Evolutionary conservation across 2,329 filamentous ascomycete species (phyloP).

Genomic region (Fusarium sp.): DNA sequence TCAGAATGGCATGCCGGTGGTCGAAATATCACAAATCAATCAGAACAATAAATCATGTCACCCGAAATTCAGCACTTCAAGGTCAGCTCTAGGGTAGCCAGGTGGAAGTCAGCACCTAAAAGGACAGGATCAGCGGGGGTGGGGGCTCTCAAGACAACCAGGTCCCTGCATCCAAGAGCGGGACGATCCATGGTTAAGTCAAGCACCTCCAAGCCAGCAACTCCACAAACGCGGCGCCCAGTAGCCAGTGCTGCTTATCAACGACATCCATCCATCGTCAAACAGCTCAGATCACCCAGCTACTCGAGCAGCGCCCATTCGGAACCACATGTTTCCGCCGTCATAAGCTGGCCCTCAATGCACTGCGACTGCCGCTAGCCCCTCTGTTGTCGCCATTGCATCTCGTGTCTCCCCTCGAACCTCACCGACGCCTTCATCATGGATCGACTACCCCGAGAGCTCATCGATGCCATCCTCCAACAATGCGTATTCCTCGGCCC

Average conservation of each 20-base stretch:
- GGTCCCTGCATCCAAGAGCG: slow-evolving; percentile 2
- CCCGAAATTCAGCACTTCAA: background rate
- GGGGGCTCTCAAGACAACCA: background rate
- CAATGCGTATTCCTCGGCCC: slow-evolving; percentile 55
- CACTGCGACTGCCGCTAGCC: slow-evolving; percentile 21
- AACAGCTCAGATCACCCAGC: background rate
- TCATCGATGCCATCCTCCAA: slow-evolving; percentile 60
- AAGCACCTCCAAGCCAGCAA: background rate
- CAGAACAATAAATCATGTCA: background rate
- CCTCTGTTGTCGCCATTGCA: slow-evolving; percentile 1
- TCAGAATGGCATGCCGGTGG: background rate
- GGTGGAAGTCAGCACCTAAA: background rate
- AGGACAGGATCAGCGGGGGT: background rate
- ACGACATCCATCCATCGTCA: background rate
- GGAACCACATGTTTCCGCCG: background rate
- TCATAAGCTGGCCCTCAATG: slow-evolving; percentile 17
- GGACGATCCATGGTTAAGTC: slow-evolving; percentile 2
- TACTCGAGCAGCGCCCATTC: background rate
- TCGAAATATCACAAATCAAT: background rate
- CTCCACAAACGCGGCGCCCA: slow-evolving; percentile 9
- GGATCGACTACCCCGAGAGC: slow-evolving; percentile 61
- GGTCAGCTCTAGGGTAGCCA: background rate
- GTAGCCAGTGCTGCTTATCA: slow-evolving; percentile 17
- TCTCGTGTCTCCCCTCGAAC: background rate
- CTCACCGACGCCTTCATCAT: slow-evolving; percentile 45